These are phyloP conservation scores for Scedosporium minutisporum DNA, from an alignment of 2,329 filamentous ascomycete species.

Conservation along the genomic window DNA sequence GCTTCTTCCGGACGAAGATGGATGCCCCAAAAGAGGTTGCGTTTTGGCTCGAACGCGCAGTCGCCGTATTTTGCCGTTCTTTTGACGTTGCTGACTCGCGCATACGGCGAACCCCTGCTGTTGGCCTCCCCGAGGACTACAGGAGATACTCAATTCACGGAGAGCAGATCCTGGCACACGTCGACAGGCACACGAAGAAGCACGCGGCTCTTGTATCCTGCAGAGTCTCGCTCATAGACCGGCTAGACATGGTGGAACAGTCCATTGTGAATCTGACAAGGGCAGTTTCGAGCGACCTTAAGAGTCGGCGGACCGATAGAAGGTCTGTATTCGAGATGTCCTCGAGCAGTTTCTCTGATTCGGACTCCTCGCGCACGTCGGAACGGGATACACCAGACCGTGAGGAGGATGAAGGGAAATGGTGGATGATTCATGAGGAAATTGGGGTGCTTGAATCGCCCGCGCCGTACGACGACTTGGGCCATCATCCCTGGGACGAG, in stretches of 20 bases:
- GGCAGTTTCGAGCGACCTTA: not conserved
- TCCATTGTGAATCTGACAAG: not conserved
- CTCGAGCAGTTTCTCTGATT: conserved; percentile 3
- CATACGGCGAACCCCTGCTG: conserved; percentile 28
- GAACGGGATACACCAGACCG: not conserved
- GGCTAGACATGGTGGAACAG: conserved; percentile 16
- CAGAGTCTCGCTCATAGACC: conserved; percentile 22
- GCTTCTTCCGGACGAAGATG: conserved; percentile 39
- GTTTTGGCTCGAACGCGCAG: conserved; percentile 40
- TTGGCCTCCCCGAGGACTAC: conserved; percentile 42
- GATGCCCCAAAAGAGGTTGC: conserved; percentile 28
- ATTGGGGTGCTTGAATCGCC: not conserved
- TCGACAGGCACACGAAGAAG: conserved; percentile 27
- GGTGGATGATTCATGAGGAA: not conserved
- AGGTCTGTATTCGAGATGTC: not conserved
- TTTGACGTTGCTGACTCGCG: conserved; percentile 35
- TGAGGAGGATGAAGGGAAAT: not conserved
- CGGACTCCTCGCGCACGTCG: not conserved
- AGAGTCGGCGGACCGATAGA: not conserved
- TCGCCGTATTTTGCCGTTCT: conserved; percentile 37
- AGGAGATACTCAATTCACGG: conserved; percentile 42
- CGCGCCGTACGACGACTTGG: not conserved
- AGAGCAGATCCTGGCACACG: conserved; percentile 31
- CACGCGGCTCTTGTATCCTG: conserved; percentile 19
- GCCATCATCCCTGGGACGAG: not conserved